Conservation (phyloP, 2,329 filamentous ascomycete species). For the Pestalotiopsis fici region DNA sequence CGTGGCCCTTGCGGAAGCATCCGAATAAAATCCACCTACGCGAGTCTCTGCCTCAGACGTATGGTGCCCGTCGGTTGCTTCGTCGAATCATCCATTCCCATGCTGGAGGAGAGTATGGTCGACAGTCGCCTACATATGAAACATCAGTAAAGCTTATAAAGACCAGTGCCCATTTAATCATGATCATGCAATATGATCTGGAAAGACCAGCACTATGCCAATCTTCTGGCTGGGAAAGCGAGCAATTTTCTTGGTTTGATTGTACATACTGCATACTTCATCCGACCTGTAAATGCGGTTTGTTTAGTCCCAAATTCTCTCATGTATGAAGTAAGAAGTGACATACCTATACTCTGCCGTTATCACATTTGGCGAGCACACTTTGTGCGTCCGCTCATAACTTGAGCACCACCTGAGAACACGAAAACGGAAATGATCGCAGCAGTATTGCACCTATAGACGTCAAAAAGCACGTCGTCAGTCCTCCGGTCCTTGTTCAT, state of each 20-base stretch:
- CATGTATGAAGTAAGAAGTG: background rate
- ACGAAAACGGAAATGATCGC: constrained; percentile 32
- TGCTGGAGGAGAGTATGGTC: constrained; percentile 26
- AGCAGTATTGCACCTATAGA: constrained; percentile 31
- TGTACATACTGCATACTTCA: constrained; percentile 30
- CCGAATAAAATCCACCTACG: background rate
- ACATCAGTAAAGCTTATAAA: constrained; percentile 12
- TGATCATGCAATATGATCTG: background rate
- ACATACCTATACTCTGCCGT: constrained; percentile 31
- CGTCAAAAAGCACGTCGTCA: background rate
- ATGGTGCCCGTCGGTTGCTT: constrained; percentile 24
- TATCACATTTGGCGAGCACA: constrained; percentile 30
- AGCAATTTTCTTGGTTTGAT: background rate
- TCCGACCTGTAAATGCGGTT: constrained; percentile 23
- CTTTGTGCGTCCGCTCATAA: constrained; percentile 32
- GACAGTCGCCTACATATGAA: constrained; percentile 26
- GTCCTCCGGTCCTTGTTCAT: background rate
- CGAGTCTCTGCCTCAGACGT: constrained; percentile 17
- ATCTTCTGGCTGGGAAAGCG: no score
- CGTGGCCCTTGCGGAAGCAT: background rate
- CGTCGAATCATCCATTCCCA: constrained; percentile 34
- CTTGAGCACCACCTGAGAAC: constrained; percentile 31
- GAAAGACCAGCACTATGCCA: no score
- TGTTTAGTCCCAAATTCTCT: background rate
- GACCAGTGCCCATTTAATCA: background rate